These are phyloP conservation scores for Colletotrichum abscissum DNA, from an alignment of 2,329 filamentous ascomycete genomes.

Conservation along the genomic window DNA sequence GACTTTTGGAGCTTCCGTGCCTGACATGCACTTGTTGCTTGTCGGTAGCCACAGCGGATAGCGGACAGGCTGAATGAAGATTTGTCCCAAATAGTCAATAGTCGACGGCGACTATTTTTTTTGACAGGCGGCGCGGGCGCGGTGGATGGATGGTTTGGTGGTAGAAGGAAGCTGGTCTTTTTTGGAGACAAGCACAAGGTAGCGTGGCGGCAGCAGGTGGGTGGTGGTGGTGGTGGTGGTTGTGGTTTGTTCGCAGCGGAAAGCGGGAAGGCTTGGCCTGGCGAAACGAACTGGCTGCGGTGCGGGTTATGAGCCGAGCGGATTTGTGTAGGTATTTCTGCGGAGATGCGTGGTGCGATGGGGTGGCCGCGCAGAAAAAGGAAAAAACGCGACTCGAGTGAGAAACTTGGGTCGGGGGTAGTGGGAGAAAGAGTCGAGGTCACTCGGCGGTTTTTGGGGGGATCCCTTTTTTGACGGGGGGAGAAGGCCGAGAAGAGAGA, in stretches of 20 bases:
- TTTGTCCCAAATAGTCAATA: constrained; percentile 22
- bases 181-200: background rate
- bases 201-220: background rate
- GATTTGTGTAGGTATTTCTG: constrained; percentile 22
- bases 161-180: constrained; percentile 10
- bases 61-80: constrained; percentile 1
- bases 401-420: constrained; percentile 9
- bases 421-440: background rate
- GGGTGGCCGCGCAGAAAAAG: constrained; percentile 19
- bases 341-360: constrained; percentile 13
- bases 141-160: background rate
- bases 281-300: constrained; percentile 26
- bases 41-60: constrained; percentile 15
- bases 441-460: background rate
- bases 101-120: constrained; percentile 28
- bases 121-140: constrained; percentile 26
- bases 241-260: constrained; percentile 4
- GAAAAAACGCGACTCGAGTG: constrained; percentile 34
- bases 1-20: constrained; percentile 42
- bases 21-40: constrained; percentile 41
- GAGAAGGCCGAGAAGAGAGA: constrained; percentile 9
- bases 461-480: background rate
- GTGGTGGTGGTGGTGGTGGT: constrained; percentile 11
- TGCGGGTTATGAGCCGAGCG: constrained; percentile 29
- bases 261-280: constrained; percentile 20